phyloP scores from a whole-genome alignment of 2,329 filamentous ascomycete genomes.

The Colletotrichum musicola region DNA sequence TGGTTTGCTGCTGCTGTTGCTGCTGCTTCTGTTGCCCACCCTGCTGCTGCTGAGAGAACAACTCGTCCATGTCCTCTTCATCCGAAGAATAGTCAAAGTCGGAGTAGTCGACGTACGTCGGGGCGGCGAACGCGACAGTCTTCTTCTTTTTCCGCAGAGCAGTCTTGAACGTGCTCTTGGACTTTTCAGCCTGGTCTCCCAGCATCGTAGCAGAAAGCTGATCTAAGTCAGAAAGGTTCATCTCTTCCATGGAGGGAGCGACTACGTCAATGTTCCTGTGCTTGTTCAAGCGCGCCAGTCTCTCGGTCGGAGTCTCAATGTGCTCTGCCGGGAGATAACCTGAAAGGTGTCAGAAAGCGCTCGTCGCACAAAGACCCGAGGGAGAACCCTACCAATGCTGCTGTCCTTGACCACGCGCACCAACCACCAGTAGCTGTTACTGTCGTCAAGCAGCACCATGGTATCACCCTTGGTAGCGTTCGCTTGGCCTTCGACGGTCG shows the following conservation, averaged over 20 bases:
- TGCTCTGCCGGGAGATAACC: slow-evolving; percentile 97
- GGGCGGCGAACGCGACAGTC: slow-evolving; percentile 86
- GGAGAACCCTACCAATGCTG: slow-evolving; percentile 76
- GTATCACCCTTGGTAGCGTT: slow-evolving; percentile 99
- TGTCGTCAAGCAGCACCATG: slow-evolving; percentile 98
- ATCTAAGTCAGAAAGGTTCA: slow-evolving; percentile 46
- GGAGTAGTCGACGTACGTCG: slow-evolving; percentile 89
- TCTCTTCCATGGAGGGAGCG: slow-evolving; percentile 26
- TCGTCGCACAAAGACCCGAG: background rate
- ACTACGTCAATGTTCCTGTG: slow-evolving; percentile 97
- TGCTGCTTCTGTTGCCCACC: slow-evolving; percentile 49
- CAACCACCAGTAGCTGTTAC: slow-evolving; percentile 99
- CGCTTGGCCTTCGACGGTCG: slow-evolving; percentile 96
- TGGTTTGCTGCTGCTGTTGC: slow-evolving; percentile 46
- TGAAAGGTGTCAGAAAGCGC: slow-evolving; percentile 53
- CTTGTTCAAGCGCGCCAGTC: slow-evolving; percentile 93
- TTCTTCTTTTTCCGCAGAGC: slow-evolving; percentile 88
- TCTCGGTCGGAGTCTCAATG: slow-evolving; percentile 97
- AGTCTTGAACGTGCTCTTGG: slow-evolving; percentile 85
- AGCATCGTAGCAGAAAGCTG: slow-evolving; percentile 74
- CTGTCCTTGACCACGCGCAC: slow-evolving; percentile 97
- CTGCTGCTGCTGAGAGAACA: slow-evolving; percentile 53
- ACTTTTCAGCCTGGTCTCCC: slow-evolving; percentile 77
- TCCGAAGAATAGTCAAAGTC: slow-evolving; percentile 88
- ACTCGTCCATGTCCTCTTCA: slow-evolving; percentile 72